Evolutionary conservation across 73 alveolate genomes (phyloP).

Genomic region (Paraurostyla sp.): DNA sequence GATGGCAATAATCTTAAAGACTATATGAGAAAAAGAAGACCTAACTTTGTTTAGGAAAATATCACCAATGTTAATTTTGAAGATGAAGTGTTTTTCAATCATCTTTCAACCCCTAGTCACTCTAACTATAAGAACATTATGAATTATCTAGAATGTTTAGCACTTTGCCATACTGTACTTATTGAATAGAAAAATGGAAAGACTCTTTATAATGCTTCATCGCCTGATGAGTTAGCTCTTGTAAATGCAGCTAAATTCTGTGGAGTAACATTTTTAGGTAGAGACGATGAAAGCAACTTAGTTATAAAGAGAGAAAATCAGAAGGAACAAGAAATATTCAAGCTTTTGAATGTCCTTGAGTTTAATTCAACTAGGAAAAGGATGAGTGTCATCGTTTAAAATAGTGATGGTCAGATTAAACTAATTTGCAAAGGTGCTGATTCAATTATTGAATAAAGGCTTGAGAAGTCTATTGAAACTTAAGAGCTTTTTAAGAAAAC

Average conservation of each 20-base stretch:
- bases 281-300: conserved; percentile 85
- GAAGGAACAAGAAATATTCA: conserved; percentile 61
- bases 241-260: conserved; percentile 86
- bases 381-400: conserved; percentile 89
- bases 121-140: conserved; percentile 55
- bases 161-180: conserved; percentile 90
- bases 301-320: conserved; percentile 67
- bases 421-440: conserved; percentile 95
- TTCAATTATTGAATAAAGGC: conserved; percentile 70
- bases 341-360: conserved; percentile 88
- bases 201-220: too few species aligned
- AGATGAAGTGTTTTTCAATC: conserved; percentile 69
- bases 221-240: conserved; percentile 95
- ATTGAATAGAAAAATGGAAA: conserved; percentile 79
- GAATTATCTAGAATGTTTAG: conserved; percentile 69
- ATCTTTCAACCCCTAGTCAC: conserved; percentile 32
- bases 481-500: conserved; percentile 16
- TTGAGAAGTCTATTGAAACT: not conserved
- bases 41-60: not conserved
- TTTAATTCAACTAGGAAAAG: conserved; percentile 95
- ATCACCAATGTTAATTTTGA: conserved; percentile 82
- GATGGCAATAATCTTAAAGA: not conserved
- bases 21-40: not conserved
- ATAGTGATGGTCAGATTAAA: conserved; percentile 77
- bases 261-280: conserved; percentile 82